These are phyloP conservation scores for Desmodesmus armatus DNA, from an alignment of 139 green algal species.

Conservation along the genomic window DNA sequence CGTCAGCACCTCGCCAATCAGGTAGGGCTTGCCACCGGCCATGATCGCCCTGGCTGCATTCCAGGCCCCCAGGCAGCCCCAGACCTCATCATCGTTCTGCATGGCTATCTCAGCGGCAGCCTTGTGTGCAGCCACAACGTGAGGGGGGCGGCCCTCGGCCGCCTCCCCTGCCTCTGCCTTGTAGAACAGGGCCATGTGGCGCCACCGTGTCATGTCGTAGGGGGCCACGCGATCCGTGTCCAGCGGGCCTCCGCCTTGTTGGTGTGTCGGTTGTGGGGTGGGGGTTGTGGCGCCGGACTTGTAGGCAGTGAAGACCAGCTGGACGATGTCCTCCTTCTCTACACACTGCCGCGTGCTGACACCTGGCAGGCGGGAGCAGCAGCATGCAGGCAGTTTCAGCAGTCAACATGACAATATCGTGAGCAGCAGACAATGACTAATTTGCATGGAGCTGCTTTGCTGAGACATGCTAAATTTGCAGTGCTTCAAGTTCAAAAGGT, in stretches of 20 bases:
- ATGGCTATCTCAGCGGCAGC: not conserved
- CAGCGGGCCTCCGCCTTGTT: not conserved
- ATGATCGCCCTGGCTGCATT: not conserved
- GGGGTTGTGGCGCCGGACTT: not conserved
- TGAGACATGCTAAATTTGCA: no score
- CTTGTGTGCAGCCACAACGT: not conserved
- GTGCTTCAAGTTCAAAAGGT: no score
- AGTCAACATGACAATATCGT: no score
- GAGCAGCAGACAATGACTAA: no score
- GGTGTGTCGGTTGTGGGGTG: not conserved
- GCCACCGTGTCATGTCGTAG: not conserved
- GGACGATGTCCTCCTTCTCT: constrained; percentile 6
- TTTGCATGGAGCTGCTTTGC: no score
- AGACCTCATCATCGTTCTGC: constrained; percentile 7
- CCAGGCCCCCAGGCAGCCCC: not conserved
- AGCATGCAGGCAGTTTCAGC: no score
- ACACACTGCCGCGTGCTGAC: not conserved
- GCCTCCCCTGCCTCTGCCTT: not conserved
- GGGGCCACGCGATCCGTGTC: not conserved
- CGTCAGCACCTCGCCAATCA: not conserved
- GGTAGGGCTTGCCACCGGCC: not conserved
- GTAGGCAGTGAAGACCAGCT: not conserved
- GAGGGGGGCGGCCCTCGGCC: not conserved
- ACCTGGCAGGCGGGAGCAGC: not conserved
- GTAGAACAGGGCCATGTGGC: constrained; percentile 16